phyloP scores from a whole-genome alignment of 2,329 filamentous ascomycete species.

The Hypoxylon sp. region DNA sequence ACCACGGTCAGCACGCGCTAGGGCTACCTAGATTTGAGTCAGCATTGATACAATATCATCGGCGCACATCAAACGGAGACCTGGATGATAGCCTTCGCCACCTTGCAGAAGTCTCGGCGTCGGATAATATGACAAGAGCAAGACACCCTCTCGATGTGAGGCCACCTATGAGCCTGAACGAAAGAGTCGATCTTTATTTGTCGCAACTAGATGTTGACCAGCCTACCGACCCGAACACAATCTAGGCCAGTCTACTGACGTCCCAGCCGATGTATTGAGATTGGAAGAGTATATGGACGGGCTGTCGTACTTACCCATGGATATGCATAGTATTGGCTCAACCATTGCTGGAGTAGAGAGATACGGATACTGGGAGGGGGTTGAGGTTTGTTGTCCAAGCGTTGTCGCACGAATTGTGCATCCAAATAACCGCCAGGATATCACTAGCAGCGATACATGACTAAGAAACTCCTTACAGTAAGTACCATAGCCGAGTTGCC shows the following conservation, averaged over 20 bases:
- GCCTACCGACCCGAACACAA: neutral
- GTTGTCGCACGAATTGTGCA: neutral
- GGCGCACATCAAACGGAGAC: conserved; percentile 5
- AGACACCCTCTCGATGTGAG: neutral
- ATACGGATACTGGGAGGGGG: conserved; percentile 7
- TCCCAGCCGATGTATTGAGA: too few species aligned
- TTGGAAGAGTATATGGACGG: too few species aligned
- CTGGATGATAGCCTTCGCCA: neutral
- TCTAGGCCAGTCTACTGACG: too few species aligned
- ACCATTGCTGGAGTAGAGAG: neutral
- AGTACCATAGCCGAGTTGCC: neutral
- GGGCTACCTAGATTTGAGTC: neutral
- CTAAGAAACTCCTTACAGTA: neutral
- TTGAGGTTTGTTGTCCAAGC: conserved; percentile 10
- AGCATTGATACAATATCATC: conserved; percentile 3
- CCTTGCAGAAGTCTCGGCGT: neutral
- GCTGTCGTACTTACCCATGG: neutral
- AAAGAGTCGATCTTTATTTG: neutral
- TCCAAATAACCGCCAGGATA: neutral
- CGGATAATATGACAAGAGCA: neutral
- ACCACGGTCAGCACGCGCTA: neutral
- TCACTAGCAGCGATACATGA: neutral
- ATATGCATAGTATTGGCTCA: neutral
- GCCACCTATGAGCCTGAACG: neutral
- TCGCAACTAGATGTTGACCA: neutral